A percentile compares a stretch with the other conserved stretches of the same genome.
Conservation (phyloP, 495 filamentous ascomycete genomes). For the Xylaria venustula region DNA sequence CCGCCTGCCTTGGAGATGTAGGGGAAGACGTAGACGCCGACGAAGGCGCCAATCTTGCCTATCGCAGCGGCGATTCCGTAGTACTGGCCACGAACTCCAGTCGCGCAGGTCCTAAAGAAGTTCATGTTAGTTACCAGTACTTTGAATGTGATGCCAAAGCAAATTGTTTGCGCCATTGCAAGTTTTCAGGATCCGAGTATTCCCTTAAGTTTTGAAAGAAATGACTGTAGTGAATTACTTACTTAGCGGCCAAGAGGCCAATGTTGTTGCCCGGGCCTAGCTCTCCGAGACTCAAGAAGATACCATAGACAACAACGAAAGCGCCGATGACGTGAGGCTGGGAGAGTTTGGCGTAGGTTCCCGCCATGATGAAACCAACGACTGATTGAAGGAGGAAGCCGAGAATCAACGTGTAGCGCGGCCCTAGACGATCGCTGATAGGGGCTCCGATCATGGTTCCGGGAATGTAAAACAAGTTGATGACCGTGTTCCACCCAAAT, state of each 20-base stretch:
- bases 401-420: constrained; percentile 64
- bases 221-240: too few species aligned
- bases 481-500: constrained; percentile 82
- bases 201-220: too few species aligned
- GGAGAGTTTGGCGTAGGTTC: constrained; percentile 62
- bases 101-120: constrained; percentile 82
- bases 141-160: too few species aligned
- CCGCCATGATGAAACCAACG: constrained; percentile 88
- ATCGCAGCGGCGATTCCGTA: constrained; percentile 84
- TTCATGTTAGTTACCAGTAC: too few species aligned
- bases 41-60: constrained; percentile 87
- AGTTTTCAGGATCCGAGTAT: too few species aligned
- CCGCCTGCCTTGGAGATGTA: constrained; percentile 68
- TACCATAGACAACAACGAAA: constrained; percentile 73
- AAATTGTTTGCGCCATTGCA: too few species aligned
- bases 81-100: constrained; percentile 83
- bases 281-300: constrained; percentile 84
- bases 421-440: constrained; percentile 72
- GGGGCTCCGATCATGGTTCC: constrained; percentile 75
- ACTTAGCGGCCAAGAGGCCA: constrained; percentile 82
- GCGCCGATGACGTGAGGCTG: constrained; percentile 63
- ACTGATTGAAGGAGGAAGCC: constrained; percentile 68
- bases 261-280: constrained; percentile 90
- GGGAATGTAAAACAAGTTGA: constrained; percentile 85
- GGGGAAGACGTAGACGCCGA: constrained; percentile 82